Evolutionary conservation across 179 eudicot genomes (phyloP).

Genomic region (Corrigiola litoralis): DNA sequence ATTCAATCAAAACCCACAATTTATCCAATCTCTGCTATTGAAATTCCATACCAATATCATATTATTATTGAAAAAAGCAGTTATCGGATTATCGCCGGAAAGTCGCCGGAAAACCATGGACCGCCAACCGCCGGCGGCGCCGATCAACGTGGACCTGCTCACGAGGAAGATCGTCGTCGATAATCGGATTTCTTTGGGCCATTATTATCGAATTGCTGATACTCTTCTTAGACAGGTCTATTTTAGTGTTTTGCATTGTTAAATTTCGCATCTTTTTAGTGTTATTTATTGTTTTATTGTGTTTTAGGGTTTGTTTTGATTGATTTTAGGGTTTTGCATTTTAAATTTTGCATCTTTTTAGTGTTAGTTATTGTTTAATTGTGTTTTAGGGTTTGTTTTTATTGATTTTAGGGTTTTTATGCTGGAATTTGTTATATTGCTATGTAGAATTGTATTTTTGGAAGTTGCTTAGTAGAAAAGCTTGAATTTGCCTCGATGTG

Average conservation of each 20-base stretch:
- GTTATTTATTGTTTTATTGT: too few species aligned
- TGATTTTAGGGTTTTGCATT: neutral
- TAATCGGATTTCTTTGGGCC: slow-evolving; percentile 71
- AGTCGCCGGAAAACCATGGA: slow-evolving; percentile 36
- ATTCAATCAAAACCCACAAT: too few species aligned
- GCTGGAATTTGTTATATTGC: too few species aligned
- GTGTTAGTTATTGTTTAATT: neutral
- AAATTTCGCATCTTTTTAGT: neutral
- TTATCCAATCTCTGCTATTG: too few species aligned
- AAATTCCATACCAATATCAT: too few species aligned
- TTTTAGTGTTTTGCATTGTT: neutral
- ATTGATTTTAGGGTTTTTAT: neutral
- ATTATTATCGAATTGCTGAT: slow-evolving; percentile 87
- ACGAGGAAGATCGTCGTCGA: slow-evolving; percentile 74
- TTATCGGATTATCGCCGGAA: too few species aligned
- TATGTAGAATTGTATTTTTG: too few species aligned
- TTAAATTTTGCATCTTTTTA: neutral
- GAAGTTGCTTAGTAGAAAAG: too few species aligned
- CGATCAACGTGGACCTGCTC: slow-evolving; percentile 47
- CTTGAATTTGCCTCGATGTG: too few species aligned
- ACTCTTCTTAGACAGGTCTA: slow-evolving; percentile 87
- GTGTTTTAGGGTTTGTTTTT: neutral
- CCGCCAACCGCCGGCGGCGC: slow-evolving; percentile 34
- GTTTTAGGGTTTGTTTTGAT: too few species aligned
- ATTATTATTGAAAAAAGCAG: too few species aligned